Conservation (phyloP, 352 stramenopile species). For the Phytophthora meadii region DNA sequence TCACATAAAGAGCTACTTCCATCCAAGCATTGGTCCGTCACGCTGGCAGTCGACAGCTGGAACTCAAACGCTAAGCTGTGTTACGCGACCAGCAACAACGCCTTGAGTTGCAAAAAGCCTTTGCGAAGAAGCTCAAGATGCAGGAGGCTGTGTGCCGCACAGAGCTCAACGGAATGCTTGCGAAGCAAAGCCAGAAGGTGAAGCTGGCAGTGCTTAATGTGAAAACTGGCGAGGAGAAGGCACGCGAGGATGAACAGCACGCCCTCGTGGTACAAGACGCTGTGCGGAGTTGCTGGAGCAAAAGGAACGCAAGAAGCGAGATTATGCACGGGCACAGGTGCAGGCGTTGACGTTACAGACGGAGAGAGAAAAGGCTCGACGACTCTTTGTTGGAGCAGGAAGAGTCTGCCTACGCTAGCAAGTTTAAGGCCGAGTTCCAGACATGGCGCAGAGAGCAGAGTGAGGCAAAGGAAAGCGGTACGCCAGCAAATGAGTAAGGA, state of each 20-base stretch:
- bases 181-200: constrained; percentile 63
- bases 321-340: constrained; percentile 40
- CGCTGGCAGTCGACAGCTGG: constrained; percentile 33
- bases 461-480: constrained; percentile 44
- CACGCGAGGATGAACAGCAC: constrained; percentile 60
- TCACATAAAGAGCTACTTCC: too few species aligned
- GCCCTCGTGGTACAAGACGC: constrained; percentile 49
- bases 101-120: constrained; percentile 47
- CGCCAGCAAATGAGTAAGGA: constrained; percentile 60
- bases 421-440: constrained; percentile 55
- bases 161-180: constrained; percentile 54
- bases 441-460: constrained; percentile 52
- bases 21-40: too few species aligned
- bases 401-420: constrained; percentile 52
- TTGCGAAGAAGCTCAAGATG: constrained; percentile 54
- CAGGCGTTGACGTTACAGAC: constrained; percentile 54
- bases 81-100: constrained; percentile 54
- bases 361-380: constrained; percentile 41
- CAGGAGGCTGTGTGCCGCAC: constrained; percentile 54
- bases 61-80: constrained; percentile 49
- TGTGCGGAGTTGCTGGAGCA: constrained; percentile 44
- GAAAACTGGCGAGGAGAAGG: constrained; percentile 66
- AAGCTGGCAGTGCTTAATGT: constrained; percentile 66
- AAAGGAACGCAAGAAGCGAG: constrained; percentile 43
- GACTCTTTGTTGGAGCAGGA: constrained; percentile 34